phyloP scores from a whole-genome alignment of 106 monocot species.

The Dendrobium huoshanense region DNA sequence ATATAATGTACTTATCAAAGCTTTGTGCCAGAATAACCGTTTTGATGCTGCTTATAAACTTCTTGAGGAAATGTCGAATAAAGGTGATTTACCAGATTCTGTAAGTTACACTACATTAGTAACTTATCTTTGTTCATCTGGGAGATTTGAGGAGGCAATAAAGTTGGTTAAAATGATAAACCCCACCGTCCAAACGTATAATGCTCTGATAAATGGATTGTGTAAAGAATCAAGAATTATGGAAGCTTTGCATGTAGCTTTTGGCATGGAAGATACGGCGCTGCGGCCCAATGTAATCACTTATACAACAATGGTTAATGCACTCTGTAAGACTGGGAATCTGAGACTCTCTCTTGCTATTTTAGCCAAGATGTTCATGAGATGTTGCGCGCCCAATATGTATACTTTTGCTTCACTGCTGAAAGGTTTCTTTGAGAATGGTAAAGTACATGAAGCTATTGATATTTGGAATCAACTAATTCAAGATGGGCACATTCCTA shows the following conservation, averaged over 20 bases:
- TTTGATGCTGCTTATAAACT: constrained; percentile 61
- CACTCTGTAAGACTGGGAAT: constrained; percentile 44
- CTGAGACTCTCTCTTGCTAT: constrained; percentile 43
- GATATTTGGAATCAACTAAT: constrained; percentile 53
- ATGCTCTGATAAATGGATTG: constrained; percentile 66
- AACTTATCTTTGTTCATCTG: constrained; percentile 36
- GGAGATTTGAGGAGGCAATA: constrained; percentile 52
- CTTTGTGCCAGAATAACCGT: constrained; percentile 61
- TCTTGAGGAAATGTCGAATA: constrained; percentile 61
- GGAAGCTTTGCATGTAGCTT: constrained; percentile 43
- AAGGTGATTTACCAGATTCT: constrained; percentile 53
- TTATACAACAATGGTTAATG: constrained; percentile 63
- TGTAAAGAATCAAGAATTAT: constrained; percentile 32
- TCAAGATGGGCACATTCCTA: constrained; percentile 40
- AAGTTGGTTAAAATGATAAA: constrained; percentile 26
- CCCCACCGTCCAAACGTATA: constrained; percentile 38
- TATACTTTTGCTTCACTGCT: constrained; percentile 56
- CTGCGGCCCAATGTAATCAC: constrained; percentile 65
- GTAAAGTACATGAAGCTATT: constrained; percentile 47
- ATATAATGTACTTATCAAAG: constrained; percentile 76
- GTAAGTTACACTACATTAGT: constrained; percentile 75
- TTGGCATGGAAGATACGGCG: constrained; percentile 47
- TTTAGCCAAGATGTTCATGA: constrained; percentile 53
- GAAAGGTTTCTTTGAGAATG: constrained; percentile 49
- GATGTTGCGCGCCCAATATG: constrained; percentile 54